A percentile compares a stretch with the other conserved stretches of the same genome.
Conservation (phyloP, 2,329 filamentous ascomycete genomes). For the Clonostachys chloroleuca region DNA sequence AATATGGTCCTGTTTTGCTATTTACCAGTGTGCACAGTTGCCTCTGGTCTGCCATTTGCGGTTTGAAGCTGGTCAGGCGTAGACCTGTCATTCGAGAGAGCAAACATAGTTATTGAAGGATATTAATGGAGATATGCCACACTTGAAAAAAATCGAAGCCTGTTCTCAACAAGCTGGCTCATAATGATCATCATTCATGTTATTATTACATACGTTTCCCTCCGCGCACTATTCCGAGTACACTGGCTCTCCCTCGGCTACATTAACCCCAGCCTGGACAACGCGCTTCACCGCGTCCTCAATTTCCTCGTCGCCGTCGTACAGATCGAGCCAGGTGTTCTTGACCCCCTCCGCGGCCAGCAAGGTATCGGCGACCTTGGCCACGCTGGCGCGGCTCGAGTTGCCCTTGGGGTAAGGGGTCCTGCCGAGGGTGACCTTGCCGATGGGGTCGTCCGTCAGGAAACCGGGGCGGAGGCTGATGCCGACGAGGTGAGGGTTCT, state of each 20-base stretch:
- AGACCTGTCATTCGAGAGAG: too few species aligned
- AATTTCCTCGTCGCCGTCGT: slow-evolving; percentile 46
- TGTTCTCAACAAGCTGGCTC: background rate
- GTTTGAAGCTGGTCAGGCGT: too few species aligned
- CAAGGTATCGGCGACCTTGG: slow-evolving; percentile 49
- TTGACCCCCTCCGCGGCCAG: slow-evolving; percentile 42
- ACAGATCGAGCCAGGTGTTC: slow-evolving; percentile 50
- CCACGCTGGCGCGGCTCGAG: slow-evolving; percentile 55
- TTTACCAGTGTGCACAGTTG: too few species aligned
- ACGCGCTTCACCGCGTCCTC: slow-evolving; percentile 41
- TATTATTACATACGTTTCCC: too few species aligned
- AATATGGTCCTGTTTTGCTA: too few species aligned
- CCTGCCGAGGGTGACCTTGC: slow-evolving; percentile 41
- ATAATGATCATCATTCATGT: background rate
- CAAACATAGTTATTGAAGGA: too few species aligned
- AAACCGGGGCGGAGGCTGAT: slow-evolving; percentile 49
- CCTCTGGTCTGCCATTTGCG: too few species aligned
- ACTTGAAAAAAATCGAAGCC: background rate
- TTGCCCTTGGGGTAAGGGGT: slow-evolving; percentile 27
- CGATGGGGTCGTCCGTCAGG: slow-evolving; percentile 43
- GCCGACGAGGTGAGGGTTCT: slow-evolving; percentile 34
- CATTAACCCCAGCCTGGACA: slow-evolving; percentile 43
- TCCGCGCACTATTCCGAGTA: slow-evolving; percentile 11
- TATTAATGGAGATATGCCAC: too few species aligned
- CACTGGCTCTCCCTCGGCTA: slow-evolving; percentile 45